These are phyloP conservation scores for Trifolium repens DNA, from an alignment of 306 rosid species.

Conservation along the genomic window DNA sequence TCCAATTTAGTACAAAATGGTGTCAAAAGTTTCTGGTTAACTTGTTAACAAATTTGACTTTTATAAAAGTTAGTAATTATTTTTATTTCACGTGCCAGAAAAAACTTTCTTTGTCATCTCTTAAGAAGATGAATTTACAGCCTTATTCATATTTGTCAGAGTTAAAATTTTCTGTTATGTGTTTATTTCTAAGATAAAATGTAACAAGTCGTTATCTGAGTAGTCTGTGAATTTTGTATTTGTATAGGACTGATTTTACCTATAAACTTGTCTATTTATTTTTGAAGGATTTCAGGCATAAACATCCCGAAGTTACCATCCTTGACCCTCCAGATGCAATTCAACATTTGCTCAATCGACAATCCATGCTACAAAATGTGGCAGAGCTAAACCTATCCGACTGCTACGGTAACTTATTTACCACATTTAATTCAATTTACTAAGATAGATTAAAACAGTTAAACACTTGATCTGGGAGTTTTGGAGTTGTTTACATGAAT, in stretches of 20 bases:
- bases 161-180: not conserved
- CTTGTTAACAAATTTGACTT: not conserved
- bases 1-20: not conserved
- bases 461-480: slow-evolving; percentile 9
- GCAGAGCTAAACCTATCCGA: slow-evolving; percentile 54
- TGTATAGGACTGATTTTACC: not conserved
- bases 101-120: not conserved
- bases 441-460: not conserved
- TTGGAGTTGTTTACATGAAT: slow-evolving; percentile 30
- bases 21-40: not conserved
- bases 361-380: slow-evolving; percentile 64
- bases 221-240: not conserved
- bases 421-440: slow-evolving; percentile 4
- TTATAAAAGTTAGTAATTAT: not conserved
- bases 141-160: not conserved
- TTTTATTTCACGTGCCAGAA: not conserved
- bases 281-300: slow-evolving; percentile 54
- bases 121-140: not conserved
- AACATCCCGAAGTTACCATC: slow-evolving; percentile 51
- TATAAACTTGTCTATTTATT: slow-evolving; percentile 22
- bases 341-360: slow-evolving; percentile 57
- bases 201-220: not conserved
- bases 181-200: not conserved
- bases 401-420: slow-evolving; percentile 52
- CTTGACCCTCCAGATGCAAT: slow-evolving; percentile 60